Evolutionary conservation across 192 early-diverging fungal genomes (phyloP).

Genomic region (Coemansia pectinata): DNA sequence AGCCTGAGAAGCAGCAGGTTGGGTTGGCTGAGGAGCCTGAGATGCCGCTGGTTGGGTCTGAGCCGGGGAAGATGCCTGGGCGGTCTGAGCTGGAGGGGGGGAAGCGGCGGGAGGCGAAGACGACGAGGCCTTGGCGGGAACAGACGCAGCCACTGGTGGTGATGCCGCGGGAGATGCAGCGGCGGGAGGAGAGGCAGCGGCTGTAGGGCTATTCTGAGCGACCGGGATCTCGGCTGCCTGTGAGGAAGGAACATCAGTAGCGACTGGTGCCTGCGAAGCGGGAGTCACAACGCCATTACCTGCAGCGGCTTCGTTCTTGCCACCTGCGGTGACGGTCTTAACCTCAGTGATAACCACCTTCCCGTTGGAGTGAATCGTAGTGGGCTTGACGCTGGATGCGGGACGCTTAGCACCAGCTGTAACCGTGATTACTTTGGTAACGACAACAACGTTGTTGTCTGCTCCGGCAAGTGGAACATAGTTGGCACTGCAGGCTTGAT

Average conservation of each 20-base stretch:
- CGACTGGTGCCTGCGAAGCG: not conserved
- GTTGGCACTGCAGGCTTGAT: not conserved
- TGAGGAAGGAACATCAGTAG: not conserved
- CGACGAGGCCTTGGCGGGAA: not conserved
- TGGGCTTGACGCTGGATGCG: not conserved
- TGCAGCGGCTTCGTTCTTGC: not conserved
- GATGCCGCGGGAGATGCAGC: not conserved
- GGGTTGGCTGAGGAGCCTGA: not conserved
- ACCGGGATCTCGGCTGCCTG: not conserved
- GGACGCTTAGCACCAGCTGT: not conserved
- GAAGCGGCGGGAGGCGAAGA: not conserved
- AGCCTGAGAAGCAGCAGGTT: not conserved
- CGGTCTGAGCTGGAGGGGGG: not conserved
- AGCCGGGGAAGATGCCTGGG: no score
- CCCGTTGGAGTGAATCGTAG: not conserved
- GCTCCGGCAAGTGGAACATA: not conserved
- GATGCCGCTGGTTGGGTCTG: not conserved
- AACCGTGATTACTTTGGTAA: not conserved
- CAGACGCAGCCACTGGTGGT: not conserved
- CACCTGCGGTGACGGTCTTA: slow-evolving; percentile 28
- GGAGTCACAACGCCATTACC: not conserved
- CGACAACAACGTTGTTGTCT: not conserved
- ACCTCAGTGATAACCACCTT: slow-evolving; percentile 26
- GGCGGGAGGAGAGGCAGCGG: not conserved
- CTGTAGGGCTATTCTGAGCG: not conserved